Evolutionary conservation across 1,284 basidiomycete genomes (phyloP), one percentile per base, ranked within the genome.

Genomic region (Austroboletus novae-zelandiae): DNA sequence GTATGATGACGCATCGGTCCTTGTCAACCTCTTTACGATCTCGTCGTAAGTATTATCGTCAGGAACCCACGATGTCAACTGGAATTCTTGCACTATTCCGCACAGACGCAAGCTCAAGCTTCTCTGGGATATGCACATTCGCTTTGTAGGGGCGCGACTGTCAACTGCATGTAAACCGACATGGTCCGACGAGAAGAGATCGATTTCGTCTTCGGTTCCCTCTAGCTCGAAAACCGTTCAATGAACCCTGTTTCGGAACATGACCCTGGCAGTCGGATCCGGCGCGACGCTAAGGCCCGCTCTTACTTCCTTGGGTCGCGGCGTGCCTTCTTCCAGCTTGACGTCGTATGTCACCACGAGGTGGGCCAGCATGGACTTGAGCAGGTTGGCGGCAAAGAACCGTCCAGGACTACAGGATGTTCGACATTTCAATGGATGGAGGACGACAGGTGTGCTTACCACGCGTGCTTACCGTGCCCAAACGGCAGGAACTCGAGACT

Each of bases 301-400:
- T n/a, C 41, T 47, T 41, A 43, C 29, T 14, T 14, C 36, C 31
- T 30, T 27, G 10, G 54, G 53, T 9, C 35, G 48, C 2, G 18
- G 6, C n/a, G 31, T 37, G 29, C 34, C 23, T 6, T 56, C 47
- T 44, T 48, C 41, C 23, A 48, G 23, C 42, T 55, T 50, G 32
- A 55, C 40, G 30, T 55, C 54, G 27, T 55, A 55, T 4, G 48
- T 40, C 15, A 45, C 15, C 5, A 55, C 46, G 13, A 55, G 40
- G 18, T 55, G 48, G 5, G 54, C 54, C 48, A 55, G 34, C 54
- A 54, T 55, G 5, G 48, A 27, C 29, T 55, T 55, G 9, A 55
- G 25, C 31, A 48, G 48, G n/a, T 39, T 36, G 15, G 48, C 42
- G 11, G 48, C 54, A n/a, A 55, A 55, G 40, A 55, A 55, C 18